Evolutionary conservation across 2,329 filamentous ascomycete species (phyloP), one percentile per base, ranked within the genome.

Genomic region (Xylariaceae sp.): DNA sequence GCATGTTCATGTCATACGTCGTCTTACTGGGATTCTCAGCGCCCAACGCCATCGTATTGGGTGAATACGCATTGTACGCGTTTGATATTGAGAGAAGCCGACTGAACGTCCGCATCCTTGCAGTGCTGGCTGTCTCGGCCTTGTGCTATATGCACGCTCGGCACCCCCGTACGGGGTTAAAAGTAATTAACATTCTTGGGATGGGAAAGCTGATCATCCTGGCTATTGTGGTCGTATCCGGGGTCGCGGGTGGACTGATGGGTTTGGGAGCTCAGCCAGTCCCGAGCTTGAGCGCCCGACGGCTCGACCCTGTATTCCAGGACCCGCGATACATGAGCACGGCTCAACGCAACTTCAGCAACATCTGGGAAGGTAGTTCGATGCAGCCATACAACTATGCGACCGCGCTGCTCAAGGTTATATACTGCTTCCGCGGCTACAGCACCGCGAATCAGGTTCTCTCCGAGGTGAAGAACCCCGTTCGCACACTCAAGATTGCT

Each of bases 401-500:
- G 1, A 77, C 73, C 0, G 72, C 73, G 0, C 59, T 79, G 3
- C 72, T 76, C 54, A 78, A 78, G 50, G 72, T 79, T 15, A 67
- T 78, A 42, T 78, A 74, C 64, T 74, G 66, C 44, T 79, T 71
- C 56, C 69, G 71, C 19, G 74, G 76, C 34, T 76, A 74, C 60
- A 71, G 67, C 55, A 76, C 73, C 34, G 73, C 72, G 38, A 77
- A 78, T 56, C 72, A 76, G 45, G 74, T 76, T 12, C 61, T 81
- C 47, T 75, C 69, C 38, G 76, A 79, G 59, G 75, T 78, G 18
- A 71, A 66, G 44, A 71, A 79, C 51, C 78, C 78, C 0, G 67
- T 74, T n/a, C 70, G 68, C 26, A 82, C 78, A 0, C 64, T 83
- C 38, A 76, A 74, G 51, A 67, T 76, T 28, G 78, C 76, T 0